A percentile compares a stretch with the other conserved stretches of the same genome.
Evolutionary conservation across 345 rosid species (phyloP).

Genomic region (Brassica cretica): DNA sequence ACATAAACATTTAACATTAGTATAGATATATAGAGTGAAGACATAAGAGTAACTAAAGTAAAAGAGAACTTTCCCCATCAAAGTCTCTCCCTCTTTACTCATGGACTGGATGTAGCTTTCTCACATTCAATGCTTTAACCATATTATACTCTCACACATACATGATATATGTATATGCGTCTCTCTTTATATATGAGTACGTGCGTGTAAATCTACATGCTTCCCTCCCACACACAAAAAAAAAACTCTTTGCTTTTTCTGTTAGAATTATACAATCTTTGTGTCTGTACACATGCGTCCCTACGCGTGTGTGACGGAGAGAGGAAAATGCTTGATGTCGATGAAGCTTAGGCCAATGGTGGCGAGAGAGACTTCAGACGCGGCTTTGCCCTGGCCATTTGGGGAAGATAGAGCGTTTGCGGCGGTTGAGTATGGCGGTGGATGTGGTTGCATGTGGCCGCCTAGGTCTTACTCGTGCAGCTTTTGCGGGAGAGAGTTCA

Average conservation of each 20-base stretch:
- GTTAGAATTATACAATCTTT: neutral
- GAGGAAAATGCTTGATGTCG: constrained; percentile 33
- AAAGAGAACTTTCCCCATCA: constrained; percentile 34
- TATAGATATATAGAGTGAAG: constrained; percentile 21
- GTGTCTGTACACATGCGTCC: constrained; percentile 3
- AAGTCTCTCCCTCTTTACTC: constrained; percentile 40
- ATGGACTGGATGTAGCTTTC: constrained; percentile 36
- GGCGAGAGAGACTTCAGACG: constrained; percentile 17
- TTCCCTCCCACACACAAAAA: neutral
- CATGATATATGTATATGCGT: constrained; percentile 10
- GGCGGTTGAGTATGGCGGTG: constrained; percentile 54
- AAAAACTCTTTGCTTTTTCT: neutral
- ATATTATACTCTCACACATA: constrained; percentile 6
- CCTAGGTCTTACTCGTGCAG: constrained; percentile 52
- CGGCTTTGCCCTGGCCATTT: constrained; percentile 26
- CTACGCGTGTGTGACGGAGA: constrained; percentile 25
- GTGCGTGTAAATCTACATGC: constrained; percentile 25
- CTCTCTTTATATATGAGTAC: constrained; percentile 31
- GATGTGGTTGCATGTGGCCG: constrained; percentile 47
- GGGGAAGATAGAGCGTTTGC: constrained; percentile 58
- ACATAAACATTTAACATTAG: neutral
- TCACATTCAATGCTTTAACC: constrained; percentile 40
- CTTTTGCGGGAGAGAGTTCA: constrained; percentile 54
- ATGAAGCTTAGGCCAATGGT: constrained; percentile 32
- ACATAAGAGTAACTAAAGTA: constrained; percentile 35